Evolutionary conservation across 768 basidiomycete genomes (phyloP).

Genomic region (Dacryopinax spathularia): DNA sequence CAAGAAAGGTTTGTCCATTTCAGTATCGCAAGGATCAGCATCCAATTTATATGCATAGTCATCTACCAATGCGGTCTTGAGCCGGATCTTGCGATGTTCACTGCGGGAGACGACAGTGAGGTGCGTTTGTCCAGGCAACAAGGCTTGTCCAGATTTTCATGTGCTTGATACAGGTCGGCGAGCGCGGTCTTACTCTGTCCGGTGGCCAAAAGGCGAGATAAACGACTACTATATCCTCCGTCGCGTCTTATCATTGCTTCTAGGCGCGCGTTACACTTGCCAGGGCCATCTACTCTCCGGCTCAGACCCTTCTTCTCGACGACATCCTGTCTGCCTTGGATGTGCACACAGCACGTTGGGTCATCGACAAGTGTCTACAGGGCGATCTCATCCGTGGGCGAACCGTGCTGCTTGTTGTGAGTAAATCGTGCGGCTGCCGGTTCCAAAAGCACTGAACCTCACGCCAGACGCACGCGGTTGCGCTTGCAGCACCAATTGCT

Average conservation of each 20-base stretch:
- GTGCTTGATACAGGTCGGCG: slow-evolving; percentile 33
- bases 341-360: slow-evolving; percentile 26
- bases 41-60: slow-evolving; percentile 16
- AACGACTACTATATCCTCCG: background rate
- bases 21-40: background rate
- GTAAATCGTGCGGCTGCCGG: no score
- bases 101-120: slow-evolving; percentile 53
- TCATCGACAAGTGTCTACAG: slow-evolving; percentile 33
- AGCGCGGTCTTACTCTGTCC: slow-evolving; percentile 45
- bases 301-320: slow-evolving; percentile 23
- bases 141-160: background rate
- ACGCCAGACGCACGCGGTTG: slow-evolving; percentile 26
- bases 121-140: background rate
- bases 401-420: slow-evolving; percentile 40
- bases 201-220: slow-evolving; percentile 23
- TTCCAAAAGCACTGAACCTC: no score
- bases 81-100: slow-evolving; percentile 35
- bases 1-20: slow-evolving; percentile 21
- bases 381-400: slow-evolving; percentile 35
- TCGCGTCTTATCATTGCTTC: background rate
- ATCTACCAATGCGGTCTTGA: slow-evolving; percentile 29
- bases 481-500: slow-evolving; percentile 22
- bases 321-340: slow-evolving; percentile 28
- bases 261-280: slow-evolving; percentile 23
- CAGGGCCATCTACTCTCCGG: slow-evolving; percentile 20